Conservation (phyloP, 2,329 filamentous ascomycete genomes). For the Beauveria sp. region DNA sequence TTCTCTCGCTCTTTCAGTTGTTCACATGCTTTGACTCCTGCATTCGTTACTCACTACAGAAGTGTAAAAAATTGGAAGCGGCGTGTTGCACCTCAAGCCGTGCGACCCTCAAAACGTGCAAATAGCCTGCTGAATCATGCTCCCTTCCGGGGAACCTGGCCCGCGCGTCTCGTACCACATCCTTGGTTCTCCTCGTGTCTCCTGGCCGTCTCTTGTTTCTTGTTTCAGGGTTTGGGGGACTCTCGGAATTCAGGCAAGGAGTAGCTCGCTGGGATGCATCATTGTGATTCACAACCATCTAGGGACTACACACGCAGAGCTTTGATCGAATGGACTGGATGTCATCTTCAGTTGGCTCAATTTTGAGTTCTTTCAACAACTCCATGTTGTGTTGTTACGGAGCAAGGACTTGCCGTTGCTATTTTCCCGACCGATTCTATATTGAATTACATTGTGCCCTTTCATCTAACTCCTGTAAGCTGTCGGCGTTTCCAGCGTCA, state of each 20-base stretch:
- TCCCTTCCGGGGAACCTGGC: background rate
- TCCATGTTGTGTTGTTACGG: background rate
- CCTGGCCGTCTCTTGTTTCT: background rate
- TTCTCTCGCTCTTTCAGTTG: background rate
- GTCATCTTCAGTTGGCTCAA: background rate
- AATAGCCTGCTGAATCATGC: background rate
- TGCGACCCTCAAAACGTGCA: background rate
- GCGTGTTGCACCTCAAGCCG: background rate
- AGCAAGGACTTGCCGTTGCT: too few relatives aligned
- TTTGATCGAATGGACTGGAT: background rate
- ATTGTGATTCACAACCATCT: background rate
- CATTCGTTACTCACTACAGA: background rate
- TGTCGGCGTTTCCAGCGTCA: background rate
- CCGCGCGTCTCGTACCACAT: background rate
- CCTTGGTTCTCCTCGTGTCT: background rate
- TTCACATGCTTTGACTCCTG: background rate
- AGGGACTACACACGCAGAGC: background rate
- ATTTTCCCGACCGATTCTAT: background rate
- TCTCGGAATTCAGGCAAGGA: background rate
- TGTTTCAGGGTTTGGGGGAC: background rate
- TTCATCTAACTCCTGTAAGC: background rate
- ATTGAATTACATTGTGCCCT: background rate
- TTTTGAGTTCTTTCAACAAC: background rate
- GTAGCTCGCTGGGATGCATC: background rate
- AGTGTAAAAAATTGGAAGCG: background rate